Evolutionary conservation across 805 yeast species (phyloP).

Genomic region (Lachancea waltii): DNA sequence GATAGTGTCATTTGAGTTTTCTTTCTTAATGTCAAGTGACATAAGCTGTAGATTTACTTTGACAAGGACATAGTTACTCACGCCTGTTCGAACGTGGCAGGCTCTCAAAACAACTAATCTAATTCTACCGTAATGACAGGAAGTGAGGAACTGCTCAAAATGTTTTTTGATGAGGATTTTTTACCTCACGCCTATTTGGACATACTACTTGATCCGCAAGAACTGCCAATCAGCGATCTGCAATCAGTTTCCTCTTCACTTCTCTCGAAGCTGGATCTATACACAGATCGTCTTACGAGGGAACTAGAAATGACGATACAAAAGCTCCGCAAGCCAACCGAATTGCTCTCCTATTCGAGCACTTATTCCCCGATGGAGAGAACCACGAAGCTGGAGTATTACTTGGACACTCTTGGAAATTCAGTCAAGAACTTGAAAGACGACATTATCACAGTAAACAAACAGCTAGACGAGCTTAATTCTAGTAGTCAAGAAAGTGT

Average conservation of each 20-base stretch:
- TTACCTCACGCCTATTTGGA: constrained; percentile 61
- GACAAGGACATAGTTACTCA: too few species aligned
- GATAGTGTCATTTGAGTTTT: too few species aligned
- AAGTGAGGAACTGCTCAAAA: constrained; percentile 47
- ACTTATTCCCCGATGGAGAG: constrained; percentile 24
- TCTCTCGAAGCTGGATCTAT: constrained; percentile 54
- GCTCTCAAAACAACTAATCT: too few species aligned
- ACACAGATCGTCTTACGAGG: constrained; percentile 50
- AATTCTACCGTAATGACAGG: too few species aligned
- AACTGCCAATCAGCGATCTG: constrained; percentile 32
- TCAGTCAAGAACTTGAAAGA: constrained; percentile 51
- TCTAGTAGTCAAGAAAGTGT: constrained; percentile 15
- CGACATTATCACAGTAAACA: constrained; percentile 36
- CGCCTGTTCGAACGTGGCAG: too few species aligned
- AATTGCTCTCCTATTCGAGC: constrained; percentile 40
- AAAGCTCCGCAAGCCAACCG: constrained; percentile 44
- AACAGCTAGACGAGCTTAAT: constrained; percentile 23
- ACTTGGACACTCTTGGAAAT: constrained; percentile 52
- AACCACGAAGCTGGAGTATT: constrained; percentile 58
- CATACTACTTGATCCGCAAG: constrained; percentile 44
- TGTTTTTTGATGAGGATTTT: constrained; percentile 65
- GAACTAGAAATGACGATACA: constrained; percentile 47
- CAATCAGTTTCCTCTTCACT: constrained; percentile 46
- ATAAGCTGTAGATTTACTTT: too few species aligned
- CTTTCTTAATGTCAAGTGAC: too few species aligned